A percentile compares a stretch with the other conserved stretches of the same genome.
Evolutionary conservation across 768 basidiomycete species (phyloP).

Genomic region (Vararia minispora): DNA sequence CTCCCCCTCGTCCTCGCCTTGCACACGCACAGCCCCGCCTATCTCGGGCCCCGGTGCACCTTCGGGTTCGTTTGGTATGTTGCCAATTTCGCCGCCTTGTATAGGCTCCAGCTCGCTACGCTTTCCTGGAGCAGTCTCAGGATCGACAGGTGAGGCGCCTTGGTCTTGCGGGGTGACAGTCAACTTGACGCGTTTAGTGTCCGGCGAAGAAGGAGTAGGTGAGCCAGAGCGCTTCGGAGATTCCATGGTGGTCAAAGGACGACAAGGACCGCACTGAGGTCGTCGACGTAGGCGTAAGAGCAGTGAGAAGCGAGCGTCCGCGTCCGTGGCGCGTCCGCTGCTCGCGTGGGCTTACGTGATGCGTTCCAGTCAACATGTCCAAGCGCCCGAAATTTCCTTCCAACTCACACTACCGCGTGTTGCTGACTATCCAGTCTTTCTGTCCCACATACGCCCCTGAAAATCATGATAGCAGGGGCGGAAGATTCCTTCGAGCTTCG

Average conservation of each 20-base stretch:
- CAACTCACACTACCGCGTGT: no score
- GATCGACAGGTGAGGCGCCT: constrained; percentile 68
- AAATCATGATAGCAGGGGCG: no score
- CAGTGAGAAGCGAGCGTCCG: no score
- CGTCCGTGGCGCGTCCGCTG: no score
- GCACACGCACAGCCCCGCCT: constrained; percentile 24
- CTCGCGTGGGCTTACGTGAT: no score
- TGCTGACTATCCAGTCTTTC: no score
- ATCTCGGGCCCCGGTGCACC: constrained; percentile 21
- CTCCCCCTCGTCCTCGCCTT: constrained; percentile 56
- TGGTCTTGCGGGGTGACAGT: constrained; percentile 32
- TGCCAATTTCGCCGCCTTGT: constrained; percentile 66
- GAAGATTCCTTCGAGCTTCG: no score
- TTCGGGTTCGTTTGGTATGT: constrained; percentile 38
- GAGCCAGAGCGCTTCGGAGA: constrained; percentile 27
- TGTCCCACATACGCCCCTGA: no score
- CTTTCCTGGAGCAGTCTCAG: constrained; percentile 72
- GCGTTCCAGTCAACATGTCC: no score
- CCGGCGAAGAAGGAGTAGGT: constrained; percentile 22
- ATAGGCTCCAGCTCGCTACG: constrained; percentile 83
- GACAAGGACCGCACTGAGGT: no score
- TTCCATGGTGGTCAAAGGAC: constrained; percentile 16
- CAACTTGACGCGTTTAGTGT: constrained; percentile 24
- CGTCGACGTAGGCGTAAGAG: no score
- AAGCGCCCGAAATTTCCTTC: no score